Evolutionary conservation across 2,329 filamentous ascomycete species (phyloP).

Genomic region (Aspergillaceae sp.): DNA sequence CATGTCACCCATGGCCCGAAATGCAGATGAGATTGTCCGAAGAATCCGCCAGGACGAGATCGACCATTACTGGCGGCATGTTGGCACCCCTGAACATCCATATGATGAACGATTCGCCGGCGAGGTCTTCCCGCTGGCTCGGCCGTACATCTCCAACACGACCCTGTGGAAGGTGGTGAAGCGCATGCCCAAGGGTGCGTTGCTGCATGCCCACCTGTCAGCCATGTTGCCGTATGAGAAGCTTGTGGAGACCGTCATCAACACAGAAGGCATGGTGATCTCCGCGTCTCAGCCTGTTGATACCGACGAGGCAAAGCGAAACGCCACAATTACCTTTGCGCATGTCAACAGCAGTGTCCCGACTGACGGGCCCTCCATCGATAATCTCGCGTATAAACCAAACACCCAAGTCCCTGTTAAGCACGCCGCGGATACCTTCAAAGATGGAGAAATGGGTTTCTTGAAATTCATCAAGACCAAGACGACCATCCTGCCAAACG

Average conservation of each 20-base stretch:
- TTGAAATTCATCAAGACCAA: conserved; percentile 64
- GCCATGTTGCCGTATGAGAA: conserved; percentile 81
- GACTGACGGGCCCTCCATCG: conserved; percentile 46
- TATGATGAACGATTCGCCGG: conserved; percentile 46
- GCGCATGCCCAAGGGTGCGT: conserved; percentile 70
- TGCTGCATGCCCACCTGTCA: conserved; percentile 68
- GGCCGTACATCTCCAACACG: conserved; percentile 75
- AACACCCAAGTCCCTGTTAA: conserved; percentile 49
- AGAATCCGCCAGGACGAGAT: conserved; percentile 13
- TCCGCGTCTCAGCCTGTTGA: conserved; percentile 48
- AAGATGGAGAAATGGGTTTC: conserved; percentile 63
- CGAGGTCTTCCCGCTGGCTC: conserved; percentile 85
- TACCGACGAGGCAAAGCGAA: conserved; percentile 43
- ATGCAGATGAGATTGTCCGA: conserved; percentile 56
- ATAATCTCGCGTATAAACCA: conserved; percentile 53
- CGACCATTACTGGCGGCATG: conserved; percentile 11
- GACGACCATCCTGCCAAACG: conserved; percentile 59
- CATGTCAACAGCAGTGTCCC: conserved; percentile 43
- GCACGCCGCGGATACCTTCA: conserved; percentile 61
- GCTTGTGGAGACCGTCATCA: conserved; percentile 60
- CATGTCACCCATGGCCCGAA: conserved; percentile 62
- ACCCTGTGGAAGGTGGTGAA: conserved; percentile 74
- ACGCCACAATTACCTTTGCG: conserved; percentile 52
- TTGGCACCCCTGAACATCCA: conserved; percentile 4
- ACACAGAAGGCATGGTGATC: conserved; percentile 63